Evolutionary conservation across 2,329 filamentous ascomycete species (phyloP), one percentile per base, ranked within the genome.

Genomic region (Colletotrichum godetiae): DNA sequence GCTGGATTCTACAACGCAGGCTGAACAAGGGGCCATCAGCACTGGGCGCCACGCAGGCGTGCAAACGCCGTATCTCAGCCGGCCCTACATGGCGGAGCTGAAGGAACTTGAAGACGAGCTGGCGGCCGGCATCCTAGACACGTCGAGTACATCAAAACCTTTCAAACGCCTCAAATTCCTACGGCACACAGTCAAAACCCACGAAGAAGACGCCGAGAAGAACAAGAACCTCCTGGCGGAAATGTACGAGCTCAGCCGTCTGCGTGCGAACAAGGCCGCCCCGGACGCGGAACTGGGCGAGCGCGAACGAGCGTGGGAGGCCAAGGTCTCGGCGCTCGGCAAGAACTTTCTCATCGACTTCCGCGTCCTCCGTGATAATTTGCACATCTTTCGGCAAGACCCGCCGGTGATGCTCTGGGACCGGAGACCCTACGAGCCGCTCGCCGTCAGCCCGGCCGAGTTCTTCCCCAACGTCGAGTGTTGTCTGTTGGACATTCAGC

Each of bases 351-450:
- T 77, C 31, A 79, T 79, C 37, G 82, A 85, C 67, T 86, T 86
- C 76, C 70, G 78, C 27, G 79, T 82, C 35, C 77, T 82, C 60
- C 83, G 85, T 35, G 91, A 93, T 77, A 90, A 91, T 78, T 80
- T 86, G 57, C 88, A 89, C 75, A 76, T 88, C 19, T 85, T 88
- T 77, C 80, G 83, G 62, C 84, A 87, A 80, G 77, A 85, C 0
- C 84, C 87, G 1, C 88, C 90, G 0, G 77, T 87, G 1, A 81
- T 96, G 4, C 77, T 86, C 31, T 95, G 92, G 90, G 94, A 97
- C 80, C 87, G 88, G 1, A 91, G 95, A 19, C 83, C 85, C 2
- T 91, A 90, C 77, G 94, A 97, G 77, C 93, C 94, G 0, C 84
- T 98, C 19, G 81, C 84, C 29, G 88, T 90, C 3, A 73, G 84